Base-by-base conservation (phyloP, 441 rosid species). In the Dalechampia spathulata region DNA sequence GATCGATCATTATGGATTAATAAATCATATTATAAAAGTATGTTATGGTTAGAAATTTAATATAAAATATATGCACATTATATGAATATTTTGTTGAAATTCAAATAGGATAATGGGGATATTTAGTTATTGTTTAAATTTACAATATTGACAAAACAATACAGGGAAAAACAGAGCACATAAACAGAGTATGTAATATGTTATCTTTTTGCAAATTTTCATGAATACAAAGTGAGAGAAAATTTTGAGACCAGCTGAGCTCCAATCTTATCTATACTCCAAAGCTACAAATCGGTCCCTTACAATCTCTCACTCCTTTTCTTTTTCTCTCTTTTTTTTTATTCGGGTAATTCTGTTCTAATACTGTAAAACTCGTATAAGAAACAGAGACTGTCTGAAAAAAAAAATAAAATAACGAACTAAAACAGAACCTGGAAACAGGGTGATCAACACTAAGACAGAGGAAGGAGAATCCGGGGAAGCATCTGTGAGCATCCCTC, bases 261-360 rank as follows among this genome's bases (percentile, higher is more conserved):
- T 86, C 67, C 57, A 64, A 61, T 41, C 62, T 68, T 72, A 49
- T 80, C 72, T 61, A 60, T 41, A 27, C 68, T 62, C 77, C 70
- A 72, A 74, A 84, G 83, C 83, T 81, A 72, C 87, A 55, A 81
- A 48, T 79, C 76, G 74, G 67, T 48, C 71, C 72, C 73, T 60
- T 61, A 55, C 66, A 65, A 65, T 56, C 70, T 64, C 63, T 46
- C 43, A n/a, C 41, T 49, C 37, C 12, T 12, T 13, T n/a, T n/a
- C n/a, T n/a, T n/a, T n/a, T n/a, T n/a, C n/a, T n/a, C n/a, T n/a
- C n/a, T n/a, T n/a, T n/a, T n/a, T n/a, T n/a, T n/a, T n/a, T n/a
- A n/a, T n/a, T n/a, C n/a, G n/a, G n/a, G n/a, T n/a, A n/a, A n/a
- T n/a, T n/a, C n/a, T n/a, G n/a, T n/a, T n/a, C n/a, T n/a, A n/a